Evolutionary conservation across 768 basidiomycete species (phyloP), one percentile per base, ranked within the genome.

Genomic region (Pleurotus tuber-regium): DNA sequence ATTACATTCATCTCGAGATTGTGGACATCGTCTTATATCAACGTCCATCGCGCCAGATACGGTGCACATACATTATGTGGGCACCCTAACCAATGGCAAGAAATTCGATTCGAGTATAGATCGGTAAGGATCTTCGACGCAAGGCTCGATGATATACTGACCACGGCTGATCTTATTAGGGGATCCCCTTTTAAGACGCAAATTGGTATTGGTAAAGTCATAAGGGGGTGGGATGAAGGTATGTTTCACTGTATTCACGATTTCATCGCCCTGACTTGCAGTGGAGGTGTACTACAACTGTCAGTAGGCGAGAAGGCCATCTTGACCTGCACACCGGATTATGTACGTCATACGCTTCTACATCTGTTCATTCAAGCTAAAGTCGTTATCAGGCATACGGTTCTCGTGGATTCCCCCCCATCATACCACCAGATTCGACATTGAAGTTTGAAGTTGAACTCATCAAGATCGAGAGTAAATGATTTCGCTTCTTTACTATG

Each of bases 201-300:
- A 62, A 91, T 92, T 57, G 89, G 92, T 40, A 71, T 82, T 18
- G 87, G 88, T 9, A 83, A 84, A 62, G 91, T 94, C 41, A 92
- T 94, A 70, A 85, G 76, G 61, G 89, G 91, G 26, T 93, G 90
- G 92, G 91, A 92, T 61, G 88, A 92, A 65, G 91, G 92, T 85
- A 57, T 59, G 77, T 68, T 28, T 23, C 6, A 47, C 19, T 2
- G 16, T 25, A 35, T 38, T n/a, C 24, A 42, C 16, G 18, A 3
- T 5, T 42, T 29, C 9, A 16, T 38, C 14, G 35, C 23, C n/a
- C 46, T 57, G 43, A 51, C 51, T 53, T 48, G 56, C 46, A 51
- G 53, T 59, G 49, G 59, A 91, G 89, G 84, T 43, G 89, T 94
- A 14, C 82, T 78, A 4, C 74, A 90, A 69, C 70, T 93, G 55